Conservation (phyloP, 768 basidiomycete species). For the Phallus indusiatus region DNA sequence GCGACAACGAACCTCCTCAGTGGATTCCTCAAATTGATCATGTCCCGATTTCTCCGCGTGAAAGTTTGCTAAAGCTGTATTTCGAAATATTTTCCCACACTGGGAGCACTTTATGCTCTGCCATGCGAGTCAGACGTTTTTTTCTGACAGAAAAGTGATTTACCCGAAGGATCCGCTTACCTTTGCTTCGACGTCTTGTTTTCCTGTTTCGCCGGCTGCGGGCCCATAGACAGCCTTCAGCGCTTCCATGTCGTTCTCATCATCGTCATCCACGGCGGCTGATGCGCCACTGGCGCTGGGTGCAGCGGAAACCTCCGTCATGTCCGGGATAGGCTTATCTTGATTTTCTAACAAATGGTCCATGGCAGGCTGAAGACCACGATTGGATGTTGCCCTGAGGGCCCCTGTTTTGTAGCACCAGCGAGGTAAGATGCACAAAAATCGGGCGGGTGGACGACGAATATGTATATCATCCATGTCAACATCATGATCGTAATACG, state of each 20-base stretch:
- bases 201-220: slow-evolving; percentile 11
- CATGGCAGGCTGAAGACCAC: slow-evolving; percentile 86
- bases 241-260: slow-evolving; percentile 57
- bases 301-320: slow-evolving; percentile 28
- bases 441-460: too few species aligned
- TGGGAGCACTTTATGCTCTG: slow-evolving; percentile 78
- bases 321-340: slow-evolving; percentile 62
- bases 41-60: slow-evolving; percentile 96
- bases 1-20: slow-evolving; percentile 61
- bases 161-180: slow-evolving; percentile 25
- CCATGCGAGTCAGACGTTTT: not conserved
- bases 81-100: slow-evolving; percentile 81
- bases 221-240: slow-evolving; percentile 38
- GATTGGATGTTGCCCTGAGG: slow-evolving; percentile 68
- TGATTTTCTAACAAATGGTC: slow-evolving; percentile 82
- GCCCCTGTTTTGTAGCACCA: slow-evolving; percentile 52
- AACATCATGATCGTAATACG: too few species aligned
- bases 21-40: slow-evolving; percentile 91
- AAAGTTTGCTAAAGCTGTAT: slow-evolving; percentile 80
- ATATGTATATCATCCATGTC: too few species aligned
- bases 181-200: slow-evolving; percentile 53
- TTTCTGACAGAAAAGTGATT: not conserved
- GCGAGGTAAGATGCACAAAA: too few species aligned
- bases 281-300: slow-evolving; percentile 22
- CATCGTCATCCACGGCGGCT: slow-evolving; percentile 40